phyloP scores from a whole-genome alignment of 495 filamentous ascomycete genomes.

The Xylaria bambusicola region DNA sequence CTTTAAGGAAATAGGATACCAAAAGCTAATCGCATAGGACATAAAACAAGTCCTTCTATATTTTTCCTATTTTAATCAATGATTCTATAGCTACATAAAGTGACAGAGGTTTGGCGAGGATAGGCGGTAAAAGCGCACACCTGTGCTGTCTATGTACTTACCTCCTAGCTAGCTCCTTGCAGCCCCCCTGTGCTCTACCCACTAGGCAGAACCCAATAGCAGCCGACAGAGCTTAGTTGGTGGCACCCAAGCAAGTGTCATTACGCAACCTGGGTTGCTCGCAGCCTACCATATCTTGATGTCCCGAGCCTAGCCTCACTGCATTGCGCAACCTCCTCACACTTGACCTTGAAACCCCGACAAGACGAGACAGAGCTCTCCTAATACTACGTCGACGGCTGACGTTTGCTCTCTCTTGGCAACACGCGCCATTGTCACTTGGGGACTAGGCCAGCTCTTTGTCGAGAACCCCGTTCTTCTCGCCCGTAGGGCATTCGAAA shows the following conservation, averaged over 20 bases:
- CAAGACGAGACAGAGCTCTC: background rate
- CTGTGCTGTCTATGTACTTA: background rate
- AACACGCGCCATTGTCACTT: background rate
- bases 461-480: background rate
- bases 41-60: too few species aligned
- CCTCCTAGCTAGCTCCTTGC: too few species aligned
- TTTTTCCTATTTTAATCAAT: too few species aligned
- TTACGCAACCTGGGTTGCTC: background rate
- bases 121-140: too few species aligned
- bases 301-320: conserved; percentile 8
- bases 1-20: too few species aligned
- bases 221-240: too few species aligned
- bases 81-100: too few species aligned
- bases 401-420: conserved; percentile 11
- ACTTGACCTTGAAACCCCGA: background rate
- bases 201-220: too few species aligned
- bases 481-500: background rate
- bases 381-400: background rate
- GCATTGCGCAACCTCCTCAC: conserved; percentile 11
- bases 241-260: background rate
- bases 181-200: too few species aligned
- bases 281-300: background rate
- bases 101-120: too few species aligned
- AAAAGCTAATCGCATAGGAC: too few species aligned
- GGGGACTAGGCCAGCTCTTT: background rate